Evolutionary conservation across 2,329 filamentous ascomycete genomes (phyloP), one percentile per base, ranked within the genome.

Genomic region (Hymenoscyphus fructigenus): DNA sequence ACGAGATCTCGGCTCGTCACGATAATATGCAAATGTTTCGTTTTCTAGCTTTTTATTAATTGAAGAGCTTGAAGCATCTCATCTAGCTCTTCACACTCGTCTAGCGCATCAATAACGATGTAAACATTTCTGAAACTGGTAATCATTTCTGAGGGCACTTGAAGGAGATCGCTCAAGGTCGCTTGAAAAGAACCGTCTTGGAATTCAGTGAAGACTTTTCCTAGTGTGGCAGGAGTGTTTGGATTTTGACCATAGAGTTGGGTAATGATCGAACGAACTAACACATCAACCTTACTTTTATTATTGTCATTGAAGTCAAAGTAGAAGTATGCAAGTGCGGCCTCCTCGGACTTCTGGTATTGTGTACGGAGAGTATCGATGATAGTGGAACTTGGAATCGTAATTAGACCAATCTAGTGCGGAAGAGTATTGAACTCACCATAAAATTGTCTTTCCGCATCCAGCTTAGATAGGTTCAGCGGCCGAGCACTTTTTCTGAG

Each of bases 291-390:
- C 20, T 72, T 63, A 59, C 78, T 76, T 50, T 79, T 79, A 14
- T 47, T 41, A 0, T 64, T 38, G 36, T 79, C 76, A 29, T 73
- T 75, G 68, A 78, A 79, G 3, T 75, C 72, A 60, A 80, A 80
- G 68, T 75, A 80, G 67, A 79, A 79, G 66, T 75, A 78, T 0
- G 71, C 75, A n/a, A 78, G 62, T 1, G 70, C 74, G 3, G 5
- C 14, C 10, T 26, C 28, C 47, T 20, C 29, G 12, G 26, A 38
- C 7, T 65, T 63, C 17, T 61, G 67, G 70, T 38, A 23, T 29
- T 32, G 26, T 10, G 29, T 9, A 32, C 38, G 56, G 20, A 62
- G 12, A 44, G 73, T 59, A 59, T 76, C 74, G 41, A 79, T 76
- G 15, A 73, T 70, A 1, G 76, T 78, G 5, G 65, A 61, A 23